These are phyloP conservation scores for Suillus subluteus DNA, from an alignment of 768 basidiomycete species.

Conservation along the genomic window DNA sequence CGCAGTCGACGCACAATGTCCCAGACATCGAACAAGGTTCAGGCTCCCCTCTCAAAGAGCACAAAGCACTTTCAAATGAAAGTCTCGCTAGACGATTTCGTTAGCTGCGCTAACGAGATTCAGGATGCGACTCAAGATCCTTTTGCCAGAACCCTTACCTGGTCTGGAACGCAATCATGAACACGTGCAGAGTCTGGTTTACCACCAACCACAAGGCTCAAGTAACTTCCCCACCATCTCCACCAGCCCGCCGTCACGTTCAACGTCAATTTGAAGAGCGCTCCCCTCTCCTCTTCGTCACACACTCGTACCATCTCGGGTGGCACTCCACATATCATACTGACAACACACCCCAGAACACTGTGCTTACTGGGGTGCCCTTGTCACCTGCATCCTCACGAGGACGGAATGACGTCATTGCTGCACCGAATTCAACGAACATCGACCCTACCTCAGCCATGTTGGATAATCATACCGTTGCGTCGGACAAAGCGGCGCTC, in stretches of 20 bases:
- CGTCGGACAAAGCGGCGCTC: slow-evolving; percentile 6
- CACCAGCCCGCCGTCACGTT: not conserved
- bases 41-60: slow-evolving; percentile 9
- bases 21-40: slow-evolving; percentile 11
- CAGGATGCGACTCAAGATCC: not conserved
- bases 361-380: slow-evolving; percentile 10
- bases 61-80: slow-evolving; percentile 4
- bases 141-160: not conserved
- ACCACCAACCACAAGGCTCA: not conserved
- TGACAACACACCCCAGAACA: slow-evolving; percentile 7
- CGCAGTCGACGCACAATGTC: slow-evolving; percentile 15
- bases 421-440: not conserved
- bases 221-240: not conserved
- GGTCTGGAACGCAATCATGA: not conserved
- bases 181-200: not conserved
- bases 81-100: not conserved
- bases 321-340: slow-evolving; percentile 4
- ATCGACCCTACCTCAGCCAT: not conserved
- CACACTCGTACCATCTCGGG: slow-evolving; percentile 10
- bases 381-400: not conserved
- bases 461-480: not conserved
- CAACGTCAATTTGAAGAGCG: too few relatives aligned
- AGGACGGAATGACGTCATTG: not conserved
- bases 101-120: not conserved
- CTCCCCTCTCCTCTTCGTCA: slow-evolving; percentile 19